Evolutionary conservation across 495 filamentous ascomycete species (phyloP).

Genomic region (Xylaria flabelliformis): DNA sequence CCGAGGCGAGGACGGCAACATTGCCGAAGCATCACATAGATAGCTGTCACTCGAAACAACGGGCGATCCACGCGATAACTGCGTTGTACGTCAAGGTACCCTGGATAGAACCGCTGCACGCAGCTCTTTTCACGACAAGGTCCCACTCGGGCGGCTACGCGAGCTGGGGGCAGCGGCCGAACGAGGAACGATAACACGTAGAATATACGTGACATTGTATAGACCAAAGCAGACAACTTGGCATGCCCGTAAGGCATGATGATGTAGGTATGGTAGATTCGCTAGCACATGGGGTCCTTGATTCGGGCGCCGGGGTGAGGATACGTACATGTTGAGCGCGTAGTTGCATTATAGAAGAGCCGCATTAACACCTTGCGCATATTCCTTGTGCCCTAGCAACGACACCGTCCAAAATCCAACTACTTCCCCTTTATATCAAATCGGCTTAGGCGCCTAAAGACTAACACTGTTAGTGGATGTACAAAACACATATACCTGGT

Average conservation of each 20-base stretch:
- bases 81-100: slow-evolving; percentile 14
- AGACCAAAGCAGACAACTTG: slow-evolving; percentile 22
- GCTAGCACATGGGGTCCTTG: slow-evolving; percentile 8
- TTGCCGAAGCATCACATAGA: slow-evolving; percentile 15
- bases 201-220: slow-evolving; percentile 25
- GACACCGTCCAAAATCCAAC: not conserved
- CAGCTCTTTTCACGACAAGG: slow-evolving; percentile 17
- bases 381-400: not conserved
- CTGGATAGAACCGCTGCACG: slow-evolving; percentile 16
- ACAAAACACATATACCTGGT: not conserved
- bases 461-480: not conserved
- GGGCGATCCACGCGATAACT: slow-evolving; percentile 9
- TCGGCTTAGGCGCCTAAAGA: not conserved
- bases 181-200: slow-evolving; percentile 22
- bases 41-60: slow-evolving; percentile 10
- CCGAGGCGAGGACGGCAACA: slow-evolving; percentile 17
- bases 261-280: slow-evolving; percentile 10
- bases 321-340: slow-evolving; percentile 13
- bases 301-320: slow-evolving; percentile 1
- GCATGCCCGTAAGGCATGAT: slow-evolving; percentile 20
- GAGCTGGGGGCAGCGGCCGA: slow-evolving; percentile 12
- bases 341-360: slow-evolving; percentile 27
- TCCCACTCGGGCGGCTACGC: slow-evolving; percentile 26
- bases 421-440: not conserved
- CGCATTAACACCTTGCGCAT: slow-evolving; percentile 22